phyloP scores from a whole-genome alignment of 805 yeast species.

The Candida saitoana region DNA sequence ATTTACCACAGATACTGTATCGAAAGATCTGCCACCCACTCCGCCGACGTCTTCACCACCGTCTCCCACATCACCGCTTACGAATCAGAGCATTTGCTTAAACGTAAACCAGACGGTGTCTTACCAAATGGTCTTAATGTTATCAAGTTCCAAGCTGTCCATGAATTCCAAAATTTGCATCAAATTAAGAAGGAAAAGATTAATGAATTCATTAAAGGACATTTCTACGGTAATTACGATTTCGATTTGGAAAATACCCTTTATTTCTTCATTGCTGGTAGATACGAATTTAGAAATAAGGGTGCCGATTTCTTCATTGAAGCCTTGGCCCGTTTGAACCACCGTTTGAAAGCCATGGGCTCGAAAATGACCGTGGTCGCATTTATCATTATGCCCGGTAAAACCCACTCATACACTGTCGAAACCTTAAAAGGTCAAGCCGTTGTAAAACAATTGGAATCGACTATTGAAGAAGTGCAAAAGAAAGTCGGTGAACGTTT shows the following conservation, averaged over 20 bases:
- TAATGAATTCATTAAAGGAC: conserved; percentile 93
- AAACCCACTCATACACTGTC: conserved; percentile 88
- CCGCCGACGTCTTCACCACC: conserved; percentile 95
- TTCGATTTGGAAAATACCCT: conserved; percentile 91
- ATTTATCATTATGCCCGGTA: conserved; percentile 96
- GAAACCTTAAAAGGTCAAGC: conserved; percentile 97
- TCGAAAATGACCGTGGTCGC: conserved; percentile 94
- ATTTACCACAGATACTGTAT: conserved; percentile 95
- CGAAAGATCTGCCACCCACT: conserved; percentile 93
- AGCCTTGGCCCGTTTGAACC: conserved; percentile 86
- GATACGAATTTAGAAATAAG: conserved; percentile 94
- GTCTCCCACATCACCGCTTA: conserved; percentile 97
- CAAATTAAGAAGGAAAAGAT: conserved; percentile 88
- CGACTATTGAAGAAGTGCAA: conserved; percentile 84
- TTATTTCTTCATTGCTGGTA: conserved; percentile 94
- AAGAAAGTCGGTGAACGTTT: conserved; percentile 79
- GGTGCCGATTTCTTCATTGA: conserved; percentile 96
- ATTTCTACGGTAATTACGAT: conserved; percentile 94
- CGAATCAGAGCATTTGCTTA: conserved; percentile 87
- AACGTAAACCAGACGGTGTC: conserved; percentile 96
- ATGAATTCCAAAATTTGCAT: conserved; percentile 95
- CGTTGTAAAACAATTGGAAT: conserved; percentile 85
- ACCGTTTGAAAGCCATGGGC: conserved; percentile 72
- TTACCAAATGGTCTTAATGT: conserved; percentile 95
- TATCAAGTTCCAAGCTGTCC: conserved; percentile 94